Base-by-base conservation (phyloP, 495 filamentous ascomycete genomes). In the Neurospora sp. region DNA sequence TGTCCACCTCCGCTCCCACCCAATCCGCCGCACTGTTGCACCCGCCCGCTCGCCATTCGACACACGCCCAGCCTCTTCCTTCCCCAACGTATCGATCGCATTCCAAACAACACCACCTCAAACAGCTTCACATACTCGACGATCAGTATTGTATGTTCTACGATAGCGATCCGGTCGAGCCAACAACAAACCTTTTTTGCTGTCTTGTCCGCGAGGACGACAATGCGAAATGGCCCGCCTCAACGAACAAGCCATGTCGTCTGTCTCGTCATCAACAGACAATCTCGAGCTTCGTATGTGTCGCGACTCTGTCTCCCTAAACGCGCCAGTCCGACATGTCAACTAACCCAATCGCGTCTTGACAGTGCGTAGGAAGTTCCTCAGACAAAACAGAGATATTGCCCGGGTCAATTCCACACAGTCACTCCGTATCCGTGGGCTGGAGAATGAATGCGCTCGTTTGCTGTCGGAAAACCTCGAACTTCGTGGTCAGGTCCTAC, bases 321-420 rank as follows among this genome's bases (percentile, higher is more conserved):
- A n/a, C 16, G 42, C 44, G 31, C n/a, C 35, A 35, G 5, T 37
- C 12, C 35, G 35, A 70, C 70, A 46, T 20, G 20, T 31, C n/a
- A 42, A 22, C 71, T 59, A 16, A 18, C 71, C 70, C 27, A 18
- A 65, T 65, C 53, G 53, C 53, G 53, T 65, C 68, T 41, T 65
- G 4, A 37, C 74, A 97, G 94, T 97, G 44, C 94, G 93, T 78
- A 85, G 93, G 75, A 89, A 92, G 78, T 97, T 96, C 78, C 83
- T 97, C 68, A 89, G 95, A 48, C 96, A 99, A 80, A 99, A 99
- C 81, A 90, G 94, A 72, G 96, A 98, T 76, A 94, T 99, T 73
- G 94, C 94, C 72, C 87, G 91, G 78, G 89, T 90, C 74, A 98
- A 99, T 83, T 96, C 96, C 3, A 90, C 89, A 73, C 96, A 98